Conservation (phyloP, 148 eudicot genomes). For the Cornus controversa region DNA sequence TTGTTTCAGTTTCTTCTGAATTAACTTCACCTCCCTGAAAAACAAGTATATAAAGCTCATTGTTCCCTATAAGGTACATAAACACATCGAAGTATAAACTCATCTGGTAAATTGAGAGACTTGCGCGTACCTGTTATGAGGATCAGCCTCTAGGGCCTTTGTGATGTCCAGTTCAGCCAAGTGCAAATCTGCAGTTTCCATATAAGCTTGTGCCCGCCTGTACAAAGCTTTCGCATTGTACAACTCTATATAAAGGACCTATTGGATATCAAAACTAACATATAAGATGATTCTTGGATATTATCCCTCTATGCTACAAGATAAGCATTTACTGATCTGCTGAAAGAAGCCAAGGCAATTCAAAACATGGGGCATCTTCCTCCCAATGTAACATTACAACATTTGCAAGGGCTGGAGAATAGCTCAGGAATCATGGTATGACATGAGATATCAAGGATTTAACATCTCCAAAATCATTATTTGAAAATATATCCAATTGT, state of each 20-base stretch:
- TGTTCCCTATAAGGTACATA: neutral
- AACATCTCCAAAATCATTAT: too few species aligned
- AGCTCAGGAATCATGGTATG: too few species aligned
- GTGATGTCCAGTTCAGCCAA: conserved; percentile 62
- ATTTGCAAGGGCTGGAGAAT: too few species aligned
- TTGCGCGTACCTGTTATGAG: conserved; percentile 45
- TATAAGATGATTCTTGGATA: neutral
- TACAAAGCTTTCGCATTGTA: conserved; percentile 63
- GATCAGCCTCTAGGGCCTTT: conserved; percentile 64
- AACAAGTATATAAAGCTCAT: neutral
- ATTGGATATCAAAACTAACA: conserved; percentile 1
- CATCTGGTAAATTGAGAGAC: neutral
- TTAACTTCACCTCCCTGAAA: conserved; percentile 57
- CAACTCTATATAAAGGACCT: conserved; percentile 58
- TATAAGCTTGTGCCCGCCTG: conserved; percentile 61
- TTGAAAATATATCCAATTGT: too few species aligned
- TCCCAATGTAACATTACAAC: too few species aligned
- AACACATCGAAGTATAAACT: neutral
- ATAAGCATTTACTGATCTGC: too few species aligned
- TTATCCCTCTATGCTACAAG: too few species aligned
- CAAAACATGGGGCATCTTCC: too few species aligned
- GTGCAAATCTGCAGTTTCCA: conserved; percentile 44
- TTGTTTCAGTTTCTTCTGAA: conserved; percentile 48
- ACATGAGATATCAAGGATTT: too few species aligned
- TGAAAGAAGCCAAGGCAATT: too few species aligned